These are phyloP conservation scores for Clavulina sp. DNA, from an alignment of 768 basidiomycete genomes.

Conservation along the genomic window DNA sequence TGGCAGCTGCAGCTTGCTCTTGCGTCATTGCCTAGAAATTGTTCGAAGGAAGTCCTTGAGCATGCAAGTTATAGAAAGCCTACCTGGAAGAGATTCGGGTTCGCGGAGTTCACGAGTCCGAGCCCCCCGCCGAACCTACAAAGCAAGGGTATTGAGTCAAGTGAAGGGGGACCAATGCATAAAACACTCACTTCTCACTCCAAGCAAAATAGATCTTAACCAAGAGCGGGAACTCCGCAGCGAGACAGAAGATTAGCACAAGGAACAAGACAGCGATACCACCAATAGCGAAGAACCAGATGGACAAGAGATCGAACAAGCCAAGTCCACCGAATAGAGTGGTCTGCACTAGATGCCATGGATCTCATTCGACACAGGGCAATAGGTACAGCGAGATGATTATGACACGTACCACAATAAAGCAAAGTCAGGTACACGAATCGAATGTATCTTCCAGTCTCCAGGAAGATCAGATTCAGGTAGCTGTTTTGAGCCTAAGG, in stretches of 20 bases:
- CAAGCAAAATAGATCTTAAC: not conserved
- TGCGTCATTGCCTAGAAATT: slow-evolving; percentile 5
- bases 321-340: too few species aligned
- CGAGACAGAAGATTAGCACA: not conserved
- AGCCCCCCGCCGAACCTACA: not conserved
- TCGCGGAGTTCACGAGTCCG: not conserved
- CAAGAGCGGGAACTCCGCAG: not conserved
- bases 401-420: too few species aligned
- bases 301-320: not conserved
- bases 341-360: too few species aligned
- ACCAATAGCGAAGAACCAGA: not conserved
- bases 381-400: too few species aligned
- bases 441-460: not conserved
- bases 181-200: not conserved
- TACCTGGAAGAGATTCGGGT: not conserved
- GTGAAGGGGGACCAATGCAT: not conserved
- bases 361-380: too few species aligned
- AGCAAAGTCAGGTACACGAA: not conserved
- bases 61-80: not conserved
- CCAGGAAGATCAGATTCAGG: not conserved
- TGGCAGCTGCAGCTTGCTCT: slow-evolving; percentile 5
- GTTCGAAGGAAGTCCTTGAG: not conserved
- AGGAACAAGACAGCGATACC: not conserved
- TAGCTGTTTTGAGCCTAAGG: not conserved
- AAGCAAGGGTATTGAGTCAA: not conserved